phyloP scores from a whole-genome alignment of 306 rosid species.

The Trifolium repens region DNA sequence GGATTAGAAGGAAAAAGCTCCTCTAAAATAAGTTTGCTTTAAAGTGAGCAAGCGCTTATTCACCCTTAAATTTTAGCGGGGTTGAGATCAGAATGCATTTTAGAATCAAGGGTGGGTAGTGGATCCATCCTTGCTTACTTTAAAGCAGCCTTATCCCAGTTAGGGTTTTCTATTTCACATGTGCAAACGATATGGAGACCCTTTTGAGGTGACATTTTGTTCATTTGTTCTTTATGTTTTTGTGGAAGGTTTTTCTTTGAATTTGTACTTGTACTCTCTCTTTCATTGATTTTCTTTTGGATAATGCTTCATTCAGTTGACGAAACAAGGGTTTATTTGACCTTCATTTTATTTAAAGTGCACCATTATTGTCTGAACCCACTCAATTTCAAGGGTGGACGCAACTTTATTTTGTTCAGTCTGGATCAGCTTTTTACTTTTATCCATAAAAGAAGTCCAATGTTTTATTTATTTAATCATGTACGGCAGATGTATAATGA shows the following conservation, averaged over 20 bases:
- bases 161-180: constrained; percentile 32
- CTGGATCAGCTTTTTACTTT: constrained; percentile 17
- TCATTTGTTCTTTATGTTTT: constrained; percentile 25
- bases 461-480: constrained; percentile 30
- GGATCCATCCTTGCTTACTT: constrained; percentile 5
- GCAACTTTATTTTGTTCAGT: constrained; percentile 13
- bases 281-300: constrained; percentile 32
- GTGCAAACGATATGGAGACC: constrained; percentile 33
- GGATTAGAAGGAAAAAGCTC: constrained; percentile 20
- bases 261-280: constrained; percentile 23
- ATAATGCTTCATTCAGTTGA: constrained; percentile 5
- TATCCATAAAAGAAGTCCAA: constrained; percentile 9
- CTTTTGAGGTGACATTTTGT: constrained; percentile 12
- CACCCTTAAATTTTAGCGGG: constrained; percentile 16
- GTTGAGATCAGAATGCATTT: neutral
- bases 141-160: neutral
- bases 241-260: constrained; percentile 21
- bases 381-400: constrained; percentile 23
- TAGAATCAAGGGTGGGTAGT: neutral
- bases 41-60: constrained; percentile 3
- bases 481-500: constrained; percentile 86
- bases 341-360: constrained; percentile 15
- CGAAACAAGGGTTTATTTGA: neutral
- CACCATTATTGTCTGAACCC: constrained; percentile 4
- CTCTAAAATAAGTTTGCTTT: neutral